These are phyloP conservation scores for Coniochaeta sp. DNA, from an alignment of 2,329 filamentous ascomycete genomes.

Conservation along the genomic window DNA sequence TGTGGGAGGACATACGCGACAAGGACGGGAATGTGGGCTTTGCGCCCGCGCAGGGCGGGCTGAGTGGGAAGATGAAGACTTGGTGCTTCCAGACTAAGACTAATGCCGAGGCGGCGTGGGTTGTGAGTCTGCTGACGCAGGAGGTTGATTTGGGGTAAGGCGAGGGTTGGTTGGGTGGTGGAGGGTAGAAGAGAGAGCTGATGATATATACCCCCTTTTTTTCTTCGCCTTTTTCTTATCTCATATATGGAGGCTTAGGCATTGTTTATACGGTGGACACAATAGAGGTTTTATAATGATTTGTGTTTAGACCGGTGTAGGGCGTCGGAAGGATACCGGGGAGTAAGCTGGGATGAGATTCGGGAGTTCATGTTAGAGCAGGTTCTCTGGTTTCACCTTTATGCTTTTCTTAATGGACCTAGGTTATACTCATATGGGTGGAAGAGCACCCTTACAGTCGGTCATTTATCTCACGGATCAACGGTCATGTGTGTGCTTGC, in stretches of 20 bases:
- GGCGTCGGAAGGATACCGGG: not conserved
- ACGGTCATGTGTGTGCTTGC: too few species aligned
- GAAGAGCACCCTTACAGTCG: not conserved
- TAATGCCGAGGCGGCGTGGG: slow-evolving; percentile 45
- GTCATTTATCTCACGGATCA: not conserved
- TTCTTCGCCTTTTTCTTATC: not conserved
- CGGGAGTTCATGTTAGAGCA: not conserved
- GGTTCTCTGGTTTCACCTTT: not conserved
- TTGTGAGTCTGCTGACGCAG: slow-evolving; percentile 48
- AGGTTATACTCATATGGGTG: not conserved
- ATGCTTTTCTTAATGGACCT: not conserved
- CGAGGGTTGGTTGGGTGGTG: not conserved
- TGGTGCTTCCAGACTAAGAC: slow-evolving; percentile 57
- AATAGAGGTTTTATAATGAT: not conserved
- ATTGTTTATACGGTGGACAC: not conserved
- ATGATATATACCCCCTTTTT: slow-evolving; percentile 3
- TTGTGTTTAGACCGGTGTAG: not conserved
- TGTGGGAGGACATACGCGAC: slow-evolving; percentile 72
- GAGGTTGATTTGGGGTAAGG: slow-evolving; percentile 35
- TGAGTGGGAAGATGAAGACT: slow-evolving; percentile 49
- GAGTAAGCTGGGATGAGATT: not conserved
- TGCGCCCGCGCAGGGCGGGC: slow-evolving; percentile 41
- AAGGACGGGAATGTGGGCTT: slow-evolving; percentile 48
- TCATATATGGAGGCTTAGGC: not conserved
- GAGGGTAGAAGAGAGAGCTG: slow-evolving; percentile 6